These are phyloP conservation scores for Veloporphyrellus conicus DNA, from an alignment of 1,284 basidiomycete species.

Conservation along the genomic window DNA sequence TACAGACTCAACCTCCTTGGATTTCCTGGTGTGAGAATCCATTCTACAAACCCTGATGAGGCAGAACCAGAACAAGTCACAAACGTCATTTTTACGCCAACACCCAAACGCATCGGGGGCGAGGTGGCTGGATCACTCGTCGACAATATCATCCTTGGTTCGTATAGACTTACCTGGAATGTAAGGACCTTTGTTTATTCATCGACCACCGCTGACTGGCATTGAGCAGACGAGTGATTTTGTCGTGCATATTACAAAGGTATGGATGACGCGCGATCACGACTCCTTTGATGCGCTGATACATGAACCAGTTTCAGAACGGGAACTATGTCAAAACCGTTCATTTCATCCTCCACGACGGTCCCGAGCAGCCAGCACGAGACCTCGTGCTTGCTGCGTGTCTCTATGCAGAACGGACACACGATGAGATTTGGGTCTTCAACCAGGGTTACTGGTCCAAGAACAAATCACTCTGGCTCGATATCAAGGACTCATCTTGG, in stretches of 20 bases:
- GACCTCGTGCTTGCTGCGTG: constrained; percentile 53
- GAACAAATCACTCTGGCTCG: constrained; percentile 56
- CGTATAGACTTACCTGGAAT: constrained; percentile 56
- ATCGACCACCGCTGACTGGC: neutral
- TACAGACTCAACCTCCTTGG: constrained; percentile 44
- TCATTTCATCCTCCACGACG: constrained; percentile 58
- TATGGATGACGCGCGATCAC: neutral
- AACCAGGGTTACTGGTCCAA: constrained; percentile 68
- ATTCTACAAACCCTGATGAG: constrained; percentile 30
- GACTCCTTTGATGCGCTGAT: constrained; percentile 3
- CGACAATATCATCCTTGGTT: constrained; percentile 51
- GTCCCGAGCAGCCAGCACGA: constrained; percentile 51
- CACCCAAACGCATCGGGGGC: constrained; percentile 40
- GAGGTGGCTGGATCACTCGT: constrained; percentile 48
- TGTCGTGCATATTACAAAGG: constrained; percentile 44
- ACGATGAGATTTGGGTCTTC: constrained; percentile 74
- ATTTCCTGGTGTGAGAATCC: constrained; percentile 47
- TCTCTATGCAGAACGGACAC: constrained; percentile 47
- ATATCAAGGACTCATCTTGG: constrained; percentile 72
- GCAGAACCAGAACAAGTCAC: constrained; percentile 44
- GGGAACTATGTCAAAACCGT: constrained; percentile 36
- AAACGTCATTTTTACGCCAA: constrained; percentile 46
- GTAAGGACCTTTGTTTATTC: constrained; percentile 37
- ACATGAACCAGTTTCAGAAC: constrained; percentile 42
- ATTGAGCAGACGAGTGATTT: constrained; percentile 43